A percentile compares a stretch with the other conserved stretches of the same genome.
These are phyloP conservation scores for Nakazawaea anatomiae DNA, from an alignment of 805 yeast genomes.

Conservation along the genomic window DNA sequence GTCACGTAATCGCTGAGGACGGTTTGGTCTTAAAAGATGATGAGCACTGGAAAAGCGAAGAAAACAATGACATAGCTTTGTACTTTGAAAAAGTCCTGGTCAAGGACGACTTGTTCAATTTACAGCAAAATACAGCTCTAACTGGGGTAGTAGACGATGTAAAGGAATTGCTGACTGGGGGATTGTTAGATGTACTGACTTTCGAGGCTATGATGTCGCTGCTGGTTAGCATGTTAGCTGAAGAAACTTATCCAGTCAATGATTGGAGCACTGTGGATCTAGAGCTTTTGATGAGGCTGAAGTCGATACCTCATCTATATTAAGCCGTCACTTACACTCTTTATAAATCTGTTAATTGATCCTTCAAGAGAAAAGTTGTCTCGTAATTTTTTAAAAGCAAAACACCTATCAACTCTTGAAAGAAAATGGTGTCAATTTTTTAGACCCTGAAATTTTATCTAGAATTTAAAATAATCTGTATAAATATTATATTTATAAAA, in stretches of 20 bases:
- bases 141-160: not conserved
- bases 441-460: too few relatives aligned
- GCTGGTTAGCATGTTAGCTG: not conserved
- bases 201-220: not conserved
- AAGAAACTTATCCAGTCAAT: not conserved
- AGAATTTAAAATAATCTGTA: too few relatives aligned
- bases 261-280: not conserved
- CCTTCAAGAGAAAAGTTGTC: too few relatives aligned
- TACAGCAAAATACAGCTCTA: too few relatives aligned
- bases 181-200: constrained; percentile 12
- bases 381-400: too few relatives aligned
- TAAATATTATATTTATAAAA: too few relatives aligned
- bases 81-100: too few relatives aligned
- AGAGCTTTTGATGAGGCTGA: not conserved
- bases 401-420: too few relatives aligned
- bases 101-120: too few relatives aligned
- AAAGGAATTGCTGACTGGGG: constrained; percentile 29
- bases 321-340: too few relatives aligned
- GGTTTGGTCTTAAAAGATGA: constrained; percentile 23
- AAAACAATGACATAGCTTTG: not conserved
- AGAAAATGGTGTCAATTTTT: too few relatives aligned
- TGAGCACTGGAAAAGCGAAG: not conserved
- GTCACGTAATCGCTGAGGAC: constrained; percentile 27
- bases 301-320: not conserved
- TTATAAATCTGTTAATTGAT: too few relatives aligned